A percentile compares a stretch with the other conserved stretches of the same genome.
phyloP scores from a whole-genome alignment of 768 basidiomycete species.

The Termitomyces sp. region DNA sequence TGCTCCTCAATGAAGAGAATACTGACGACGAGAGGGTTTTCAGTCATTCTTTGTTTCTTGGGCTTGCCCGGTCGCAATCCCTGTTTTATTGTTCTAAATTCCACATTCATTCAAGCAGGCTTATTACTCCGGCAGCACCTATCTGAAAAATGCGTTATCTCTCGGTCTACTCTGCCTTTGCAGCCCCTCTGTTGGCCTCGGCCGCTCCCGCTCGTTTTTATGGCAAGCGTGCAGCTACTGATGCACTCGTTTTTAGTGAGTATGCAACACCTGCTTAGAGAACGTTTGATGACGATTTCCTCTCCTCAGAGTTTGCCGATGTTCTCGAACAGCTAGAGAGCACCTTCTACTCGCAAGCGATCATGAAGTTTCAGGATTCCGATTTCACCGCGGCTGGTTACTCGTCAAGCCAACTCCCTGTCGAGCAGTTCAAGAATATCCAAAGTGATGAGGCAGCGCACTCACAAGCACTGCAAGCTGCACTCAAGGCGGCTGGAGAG shows the following conservation, averaged over 20 bases:
- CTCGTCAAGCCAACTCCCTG: slow-evolving; percentile 45
- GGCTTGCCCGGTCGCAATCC: slow-evolving; percentile 75
- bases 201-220: slow-evolving; percentile 46
- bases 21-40: slow-evolving; percentile 8
- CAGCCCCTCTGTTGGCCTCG: slow-evolving; percentile 40
- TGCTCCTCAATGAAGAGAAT: neutral
- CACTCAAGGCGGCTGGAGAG: slow-evolving; percentile 52
- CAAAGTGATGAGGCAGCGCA: slow-evolving; percentile 62
- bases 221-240: slow-evolving; percentile 38
- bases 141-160: slow-evolving; percentile 45
- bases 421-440: slow-evolving; percentile 60
- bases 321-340: slow-evolving; percentile 74
- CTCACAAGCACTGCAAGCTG: slow-evolving; percentile 46
- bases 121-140: slow-evolving; percentile 29
- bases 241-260: slow-evolving; percentile 61
- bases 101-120: slow-evolving; percentile 42
- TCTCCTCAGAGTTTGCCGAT: slow-evolving; percentile 63
- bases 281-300: too few relatives aligned
- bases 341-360: slow-evolving; percentile 63
- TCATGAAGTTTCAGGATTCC: slow-evolving; percentile 57
- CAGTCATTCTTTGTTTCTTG: slow-evolving; percentile 39
- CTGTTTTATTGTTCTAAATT: slow-evolving; percentile 36
- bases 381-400: slow-evolving; percentile 71
- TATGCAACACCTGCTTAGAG: slow-evolving; percentile 8
- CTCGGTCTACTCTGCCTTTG: slow-evolving; percentile 38